These are phyloP conservation scores for Gaertneriomyces semiglobifer DNA, from an alignment of 192 early-diverging fungal genomes.

Conservation along the genomic window DNA sequence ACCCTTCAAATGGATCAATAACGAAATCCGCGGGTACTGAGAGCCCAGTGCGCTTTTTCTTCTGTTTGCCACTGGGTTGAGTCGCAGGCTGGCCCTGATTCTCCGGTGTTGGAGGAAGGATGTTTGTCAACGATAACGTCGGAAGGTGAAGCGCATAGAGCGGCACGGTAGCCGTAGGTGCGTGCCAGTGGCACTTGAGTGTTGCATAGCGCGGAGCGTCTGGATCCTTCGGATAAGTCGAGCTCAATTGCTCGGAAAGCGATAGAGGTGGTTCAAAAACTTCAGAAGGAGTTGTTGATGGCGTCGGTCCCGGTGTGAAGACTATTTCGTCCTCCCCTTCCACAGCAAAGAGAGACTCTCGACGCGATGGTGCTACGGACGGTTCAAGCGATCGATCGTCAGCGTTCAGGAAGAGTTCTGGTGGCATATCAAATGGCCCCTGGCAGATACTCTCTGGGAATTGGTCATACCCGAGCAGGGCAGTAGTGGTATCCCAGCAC, in stretches of 20 bases:
- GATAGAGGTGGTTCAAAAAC: not conserved
- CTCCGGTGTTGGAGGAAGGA: constrained; percentile 4
- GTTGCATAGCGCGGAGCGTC: constrained; percentile 14
- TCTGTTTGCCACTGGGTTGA: constrained; percentile 30
- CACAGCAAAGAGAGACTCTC: not conserved
- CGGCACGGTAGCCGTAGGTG: not conserved
- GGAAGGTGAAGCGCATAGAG: not conserved
- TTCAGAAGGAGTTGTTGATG: constrained; percentile 1
- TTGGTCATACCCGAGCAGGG: constrained; percentile 39
- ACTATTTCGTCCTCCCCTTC: not conserved
- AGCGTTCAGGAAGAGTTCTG: constrained; percentile 9
- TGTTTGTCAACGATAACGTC: constrained; percentile 10
- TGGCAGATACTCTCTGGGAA: constrained; percentile 24
- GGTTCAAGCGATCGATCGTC: not conserved
- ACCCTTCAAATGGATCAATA: constrained; percentile 34
- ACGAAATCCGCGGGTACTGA: constrained; percentile 38
- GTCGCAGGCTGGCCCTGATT: constrained; percentile 1
- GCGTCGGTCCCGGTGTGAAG: not conserved
- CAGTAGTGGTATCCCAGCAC: constrained; percentile 42
- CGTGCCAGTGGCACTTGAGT: constrained; percentile 15
- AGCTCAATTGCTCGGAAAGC: constrained; percentile 6
- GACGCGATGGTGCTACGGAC: not conserved
- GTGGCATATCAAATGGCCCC: constrained; percentile 25
- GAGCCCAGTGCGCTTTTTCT: constrained; percentile 29
- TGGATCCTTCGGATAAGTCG: constrained; percentile 5